A percentile compares a stretch with the other conserved stretches of the same genome.
These are phyloP conservation scores for Ogataea polymorpha DNA, from an alignment of 805 yeast species.

Conservation along the genomic window DNA sequence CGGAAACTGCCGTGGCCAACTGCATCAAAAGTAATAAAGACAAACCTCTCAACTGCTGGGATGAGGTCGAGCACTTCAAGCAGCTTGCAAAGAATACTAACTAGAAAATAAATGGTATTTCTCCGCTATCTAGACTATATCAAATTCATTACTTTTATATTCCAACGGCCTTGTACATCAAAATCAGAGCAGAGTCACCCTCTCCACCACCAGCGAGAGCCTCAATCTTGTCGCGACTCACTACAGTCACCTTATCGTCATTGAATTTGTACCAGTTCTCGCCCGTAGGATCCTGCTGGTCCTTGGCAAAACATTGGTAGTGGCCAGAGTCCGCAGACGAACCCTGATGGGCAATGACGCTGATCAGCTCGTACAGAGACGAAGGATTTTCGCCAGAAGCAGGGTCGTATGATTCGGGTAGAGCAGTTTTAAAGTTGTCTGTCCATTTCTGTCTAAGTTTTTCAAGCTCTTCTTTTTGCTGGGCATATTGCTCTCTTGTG, in stretches of 20 bases:
- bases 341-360: constrained; percentile 91
- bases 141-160: constrained; percentile 8
- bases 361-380: constrained; percentile 77
- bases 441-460: constrained; percentile 49
- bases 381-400: constrained; percentile 74
- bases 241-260: constrained; percentile 81
- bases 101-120: constrained; percentile 2
- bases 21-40: constrained; percentile 65
- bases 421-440: constrained; percentile 41
- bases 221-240: constrained; percentile 81
- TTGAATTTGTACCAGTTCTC: constrained; percentile 92
- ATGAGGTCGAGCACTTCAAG: constrained; percentile 69
- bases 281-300: constrained; percentile 58
- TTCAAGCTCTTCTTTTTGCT: constrained; percentile 47
- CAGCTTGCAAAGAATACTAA: constrained; percentile 39
- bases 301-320: constrained; percentile 85
- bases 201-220: constrained; percentile 96
- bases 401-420: constrained; percentile 40
- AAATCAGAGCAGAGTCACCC: constrained; percentile 88
- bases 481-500: constrained; percentile 54
- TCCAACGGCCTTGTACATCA: constrained; percentile 82
- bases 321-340: constrained; percentile 97
- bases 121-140: constrained; percentile 1
- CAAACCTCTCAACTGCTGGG: constrained; percentile 77
- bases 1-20: constrained; percentile 48